A percentile compares a stretch with the other conserved stretches of the same genome.
phyloP scores from a whole-genome alignment of 768 basidiomycete species.

The Pulveroboletus sp. region DNA sequence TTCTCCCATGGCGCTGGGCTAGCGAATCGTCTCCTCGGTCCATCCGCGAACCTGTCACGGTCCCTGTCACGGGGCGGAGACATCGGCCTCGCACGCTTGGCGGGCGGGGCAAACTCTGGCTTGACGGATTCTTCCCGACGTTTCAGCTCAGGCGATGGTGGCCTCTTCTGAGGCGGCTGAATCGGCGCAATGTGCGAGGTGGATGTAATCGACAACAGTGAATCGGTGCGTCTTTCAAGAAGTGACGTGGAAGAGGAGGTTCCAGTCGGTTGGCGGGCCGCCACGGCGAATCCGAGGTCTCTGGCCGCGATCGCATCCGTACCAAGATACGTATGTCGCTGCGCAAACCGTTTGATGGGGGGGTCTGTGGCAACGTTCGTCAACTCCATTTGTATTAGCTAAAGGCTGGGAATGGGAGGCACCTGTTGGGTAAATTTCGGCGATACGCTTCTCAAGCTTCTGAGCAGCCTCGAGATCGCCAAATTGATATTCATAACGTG shows the following conservation, averaged over 20 bases:
- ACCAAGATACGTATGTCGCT: slow-evolving; percentile 66
- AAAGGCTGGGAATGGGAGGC: slow-evolving; percentile 19
- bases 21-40: slow-evolving; percentile 37
- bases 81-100: slow-evolving; percentile 43
- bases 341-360: slow-evolving; percentile 86
- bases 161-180: slow-evolving; percentile 28
- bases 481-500: slow-evolving; percentile 91
- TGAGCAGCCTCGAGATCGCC: slow-evolving; percentile 86
- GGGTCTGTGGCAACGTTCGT: slow-evolving; percentile 51
- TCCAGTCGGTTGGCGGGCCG: slow-evolving; percentile 26
- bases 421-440: slow-evolving; percentile 87
- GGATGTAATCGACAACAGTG: slow-evolving; percentile 32
- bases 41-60: slow-evolving; percentile 39
- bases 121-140: slow-evolving; percentile 42
- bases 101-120: slow-evolving; percentile 37
- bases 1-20: slow-evolving; percentile 42
- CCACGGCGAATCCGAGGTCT: slow-evolving; percentile 79
- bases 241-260: slow-evolving; percentile 18
- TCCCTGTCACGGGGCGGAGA: slow-evolving; percentile 51
- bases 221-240: slow-evolving; percentile 36
- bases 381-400: not conserved
- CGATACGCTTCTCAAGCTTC: slow-evolving; percentile 85
- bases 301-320: slow-evolving; percentile 85
- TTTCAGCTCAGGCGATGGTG: slow-evolving; percentile 34
- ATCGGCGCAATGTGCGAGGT: slow-evolving; percentile 22